phyloP scores from a whole-genome alignment of 2,329 filamentous ascomycete genomes.

The Diaporthe sp. region DNA sequence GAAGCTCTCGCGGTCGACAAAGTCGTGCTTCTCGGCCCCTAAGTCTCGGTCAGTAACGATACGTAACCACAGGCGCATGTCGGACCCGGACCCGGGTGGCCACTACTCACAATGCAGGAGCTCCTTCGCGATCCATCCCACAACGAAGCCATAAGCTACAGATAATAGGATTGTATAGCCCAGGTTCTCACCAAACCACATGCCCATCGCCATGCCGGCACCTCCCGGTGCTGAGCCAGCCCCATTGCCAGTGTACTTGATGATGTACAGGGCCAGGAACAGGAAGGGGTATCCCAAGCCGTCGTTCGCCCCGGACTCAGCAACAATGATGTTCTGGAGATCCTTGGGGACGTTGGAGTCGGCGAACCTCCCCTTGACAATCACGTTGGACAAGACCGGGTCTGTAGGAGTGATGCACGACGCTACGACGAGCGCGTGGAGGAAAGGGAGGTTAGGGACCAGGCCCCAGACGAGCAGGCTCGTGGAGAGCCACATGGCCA shows the following conservation, averaged over 20 bases:
- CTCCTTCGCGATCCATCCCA: slow-evolving; percentile 86
- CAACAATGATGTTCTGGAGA: slow-evolving; percentile 83
- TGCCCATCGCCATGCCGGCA: slow-evolving; percentile 74
- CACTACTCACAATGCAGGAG: slow-evolving; percentile 74
- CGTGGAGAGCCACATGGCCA: slow-evolving; percentile 87
- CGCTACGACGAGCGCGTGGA: slow-evolving; percentile 84
- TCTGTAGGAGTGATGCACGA: slow-evolving; percentile 95
- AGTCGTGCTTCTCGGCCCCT: slow-evolving; percentile 80
- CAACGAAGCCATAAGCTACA: slow-evolving; percentile 79
- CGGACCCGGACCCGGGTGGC: too few species aligned
- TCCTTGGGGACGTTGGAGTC: slow-evolving; percentile 88
- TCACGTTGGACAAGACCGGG: slow-evolving; percentile 87
- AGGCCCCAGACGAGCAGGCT: slow-evolving; percentile 83
- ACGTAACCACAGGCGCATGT: not conserved
- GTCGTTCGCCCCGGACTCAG: slow-evolving; percentile 90
- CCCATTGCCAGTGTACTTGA: slow-evolving; percentile 77
- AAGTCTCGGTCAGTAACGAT: not conserved
- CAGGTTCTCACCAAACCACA: slow-evolving; percentile 91
- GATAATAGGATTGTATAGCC: slow-evolving; percentile 86
- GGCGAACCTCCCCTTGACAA: slow-evolving; percentile 93
- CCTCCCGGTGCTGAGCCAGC: slow-evolving; percentile 65
- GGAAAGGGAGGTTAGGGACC: slow-evolving; percentile 77
- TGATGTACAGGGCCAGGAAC: slow-evolving; percentile 85
- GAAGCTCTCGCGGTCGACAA: slow-evolving; percentile 89
- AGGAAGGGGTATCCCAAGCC: slow-evolving; percentile 91